These are phyloP conservation scores for Calonectria hawksworthii DNA, from an alignment of 2,329 filamentous ascomycete genomes.

Conservation along the genomic window DNA sequence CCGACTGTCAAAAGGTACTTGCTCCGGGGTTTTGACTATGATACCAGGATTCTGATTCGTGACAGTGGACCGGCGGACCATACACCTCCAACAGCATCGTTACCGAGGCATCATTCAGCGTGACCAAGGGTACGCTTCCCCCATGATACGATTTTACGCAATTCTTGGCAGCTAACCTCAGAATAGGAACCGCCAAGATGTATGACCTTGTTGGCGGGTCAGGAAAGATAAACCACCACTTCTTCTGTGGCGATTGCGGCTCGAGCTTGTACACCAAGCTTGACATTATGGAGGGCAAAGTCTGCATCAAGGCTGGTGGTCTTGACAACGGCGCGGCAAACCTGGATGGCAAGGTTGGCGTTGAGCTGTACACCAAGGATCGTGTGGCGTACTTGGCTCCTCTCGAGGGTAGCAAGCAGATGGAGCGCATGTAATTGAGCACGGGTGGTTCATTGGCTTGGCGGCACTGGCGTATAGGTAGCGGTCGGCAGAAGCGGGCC, in stretches of 20 bases:
- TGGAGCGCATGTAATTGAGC: slow-evolving; percentile 36
- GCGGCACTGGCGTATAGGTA: neutral
- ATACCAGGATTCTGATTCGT: neutral
- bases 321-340: slow-evolving; percentile 63
- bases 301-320: slow-evolving; percentile 65
- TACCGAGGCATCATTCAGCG: slow-evolving; percentile 59
- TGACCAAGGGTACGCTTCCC: slow-evolving; percentile 59
- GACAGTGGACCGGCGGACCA: slow-evolving; percentile 64
- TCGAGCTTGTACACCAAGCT: slow-evolving; percentile 65
- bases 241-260: slow-evolving; percentile 67
- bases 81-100: slow-evolving; percentile 69
- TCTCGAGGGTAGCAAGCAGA: slow-evolving; percentile 63
- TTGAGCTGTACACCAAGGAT: slow-evolving; percentile 68
- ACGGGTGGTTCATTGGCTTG: neutral
- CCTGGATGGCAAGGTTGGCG: slow-evolving; percentile 57
- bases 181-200: slow-evolving; percentile 58
- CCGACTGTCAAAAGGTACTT: slow-evolving; percentile 67
- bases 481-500: neutral
- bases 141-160: fast-evolving
- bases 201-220: slow-evolving; percentile 63
- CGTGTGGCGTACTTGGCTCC: slow-evolving; percentile 59
- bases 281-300: slow-evolving; percentile 65
- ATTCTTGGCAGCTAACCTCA: neutral
- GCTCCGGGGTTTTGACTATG: too few species aligned
- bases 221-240: slow-evolving; percentile 69